A percentile compares a stretch with the other conserved stretches of the same genome.
These are phyloP conservation scores for Scheffersomyces cryptocercus DNA, from an alignment of 1,139 yeast species.

Conservation along the genomic window DNA sequence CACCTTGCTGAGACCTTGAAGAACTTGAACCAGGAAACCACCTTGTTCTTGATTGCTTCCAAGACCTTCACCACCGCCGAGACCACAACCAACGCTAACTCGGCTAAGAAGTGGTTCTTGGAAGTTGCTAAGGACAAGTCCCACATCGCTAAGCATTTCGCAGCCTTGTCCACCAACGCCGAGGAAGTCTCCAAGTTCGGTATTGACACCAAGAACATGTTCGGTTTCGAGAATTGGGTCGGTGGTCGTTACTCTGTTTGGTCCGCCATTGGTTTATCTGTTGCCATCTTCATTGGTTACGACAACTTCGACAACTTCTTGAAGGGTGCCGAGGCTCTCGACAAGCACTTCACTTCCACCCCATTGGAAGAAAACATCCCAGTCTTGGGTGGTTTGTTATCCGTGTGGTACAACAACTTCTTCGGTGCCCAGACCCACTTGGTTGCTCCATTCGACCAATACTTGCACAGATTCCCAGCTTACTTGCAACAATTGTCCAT, in stretches of 20 bases:
- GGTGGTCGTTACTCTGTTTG: conserved; percentile 99
- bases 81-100: conserved; percentile 91
- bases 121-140: conserved; percentile 62
- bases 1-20: conserved; percentile 91
- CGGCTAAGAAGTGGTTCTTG: conserved; percentile 95
- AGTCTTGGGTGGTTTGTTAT: conserved; percentile 84
- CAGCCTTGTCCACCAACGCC: conserved; percentile 93
- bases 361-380: conserved; percentile 93
- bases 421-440: conserved; percentile 96
- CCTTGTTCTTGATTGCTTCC: conserved; percentile 91
- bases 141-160: conserved; percentile 94
- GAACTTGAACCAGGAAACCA: conserved; percentile 80
- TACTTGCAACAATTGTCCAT: conserved; percentile 96
- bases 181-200: conserved; percentile 90
- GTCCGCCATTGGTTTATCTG: conserved; percentile 97
- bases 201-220: conserved; percentile 96
- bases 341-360: conserved; percentile 80
- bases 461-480: conserved; percentile 98
- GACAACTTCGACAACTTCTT: conserved; percentile 90
- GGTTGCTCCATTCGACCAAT: conserved; percentile 98
- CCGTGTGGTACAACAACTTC: conserved; percentile 98
- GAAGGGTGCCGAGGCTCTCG: conserved; percentile 97
- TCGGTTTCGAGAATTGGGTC: conserved; percentile 97
- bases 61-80: conserved; percentile 99
- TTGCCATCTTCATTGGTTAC: conserved; percentile 90